These are phyloP conservation scores for Protea cynaroides DNA, from an alignment of 164 flowering plant species.

Conservation along the genomic window DNA sequence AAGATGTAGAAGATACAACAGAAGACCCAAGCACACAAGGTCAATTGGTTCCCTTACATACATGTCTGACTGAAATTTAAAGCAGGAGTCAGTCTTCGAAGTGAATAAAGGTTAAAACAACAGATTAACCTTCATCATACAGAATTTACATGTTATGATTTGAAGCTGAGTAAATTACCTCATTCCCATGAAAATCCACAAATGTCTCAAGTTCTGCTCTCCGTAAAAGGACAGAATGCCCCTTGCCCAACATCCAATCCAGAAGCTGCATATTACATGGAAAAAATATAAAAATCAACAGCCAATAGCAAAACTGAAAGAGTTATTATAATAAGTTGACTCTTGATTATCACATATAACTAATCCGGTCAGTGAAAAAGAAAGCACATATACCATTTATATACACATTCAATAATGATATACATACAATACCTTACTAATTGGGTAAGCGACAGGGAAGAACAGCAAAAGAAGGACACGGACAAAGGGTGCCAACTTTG, in stretches of 20 bases:
- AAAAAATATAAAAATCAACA: neutral
- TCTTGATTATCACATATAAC: neutral
- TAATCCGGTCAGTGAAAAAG: neutral
- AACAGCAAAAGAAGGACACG: conserved; percentile 58
- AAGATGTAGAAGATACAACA: neutral
- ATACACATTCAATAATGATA: neutral
- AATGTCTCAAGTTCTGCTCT: conserved; percentile 96
- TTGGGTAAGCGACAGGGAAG: conserved; percentile 79
- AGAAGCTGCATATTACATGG: conserved; percentile 40
- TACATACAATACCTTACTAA: conserved; percentile 59
- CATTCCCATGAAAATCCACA: conserved; percentile 91
- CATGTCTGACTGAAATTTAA: neutral
- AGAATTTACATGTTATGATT: neutral
- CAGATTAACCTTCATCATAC: neutral
- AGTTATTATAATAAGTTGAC: neutral
- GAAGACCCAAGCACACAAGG: neutral
- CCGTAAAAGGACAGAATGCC: conserved; percentile 72
- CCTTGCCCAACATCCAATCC: conserved; percentile 94
- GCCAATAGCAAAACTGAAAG: neutral
- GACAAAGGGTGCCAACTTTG: conserved; percentile 66
- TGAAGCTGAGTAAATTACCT: conserved; percentile 38
- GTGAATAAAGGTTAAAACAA: neutral
- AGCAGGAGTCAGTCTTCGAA: neutral
- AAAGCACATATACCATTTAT: neutral
- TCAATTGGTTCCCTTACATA: neutral